Conservation (phyloP, 2,329 filamentous ascomycete genomes). For the Clonostachys solani region DNA sequence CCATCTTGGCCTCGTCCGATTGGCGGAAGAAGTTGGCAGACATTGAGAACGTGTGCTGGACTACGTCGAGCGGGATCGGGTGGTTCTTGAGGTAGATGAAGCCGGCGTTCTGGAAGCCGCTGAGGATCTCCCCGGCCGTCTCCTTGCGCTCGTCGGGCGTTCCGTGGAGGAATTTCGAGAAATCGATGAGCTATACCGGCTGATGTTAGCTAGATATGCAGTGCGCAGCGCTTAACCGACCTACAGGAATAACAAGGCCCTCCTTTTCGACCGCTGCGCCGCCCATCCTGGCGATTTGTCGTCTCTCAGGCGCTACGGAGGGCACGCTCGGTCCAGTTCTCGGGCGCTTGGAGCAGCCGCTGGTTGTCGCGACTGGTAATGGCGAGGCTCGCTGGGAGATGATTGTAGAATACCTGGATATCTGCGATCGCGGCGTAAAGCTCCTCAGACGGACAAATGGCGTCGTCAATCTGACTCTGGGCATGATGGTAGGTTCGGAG, state of each 20-base stretch:
- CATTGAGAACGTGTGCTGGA: slow-evolving; percentile 59
- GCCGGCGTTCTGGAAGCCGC: slow-evolving; percentile 79
- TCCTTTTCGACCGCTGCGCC: slow-evolving; percentile 43
- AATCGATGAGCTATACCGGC: slow-evolving; percentile 53
- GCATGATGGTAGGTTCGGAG: no score
- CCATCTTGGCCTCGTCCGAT: slow-evolving; percentile 57
- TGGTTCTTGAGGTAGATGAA: slow-evolving; percentile 88
- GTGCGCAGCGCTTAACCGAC: slow-evolving; percentile 6
- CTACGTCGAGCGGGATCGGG: slow-evolving; percentile 56
- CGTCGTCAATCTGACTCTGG: no score
- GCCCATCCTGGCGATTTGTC: slow-evolving; percentile 9
- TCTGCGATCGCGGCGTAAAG: no score
- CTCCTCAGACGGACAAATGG: no score
- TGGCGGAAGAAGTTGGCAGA: slow-evolving; percentile 71
- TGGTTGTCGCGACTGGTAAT: no score
- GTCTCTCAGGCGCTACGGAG: no score
- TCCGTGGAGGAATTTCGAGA: slow-evolving; percentile 66
- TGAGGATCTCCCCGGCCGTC: slow-evolving; percentile 68
- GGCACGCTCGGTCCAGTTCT: no score
- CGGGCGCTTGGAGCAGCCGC: no score
- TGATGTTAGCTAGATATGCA: neutral
- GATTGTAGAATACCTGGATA: no score
- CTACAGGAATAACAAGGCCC: slow-evolving; percentile 50
- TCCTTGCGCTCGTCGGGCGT: slow-evolving; percentile 54
- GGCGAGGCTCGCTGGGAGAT: no score